phyloP scores from a whole-genome alignment of 2,329 filamentous ascomycete genomes.

The Pseudogymnoascus sp. region DNA sequence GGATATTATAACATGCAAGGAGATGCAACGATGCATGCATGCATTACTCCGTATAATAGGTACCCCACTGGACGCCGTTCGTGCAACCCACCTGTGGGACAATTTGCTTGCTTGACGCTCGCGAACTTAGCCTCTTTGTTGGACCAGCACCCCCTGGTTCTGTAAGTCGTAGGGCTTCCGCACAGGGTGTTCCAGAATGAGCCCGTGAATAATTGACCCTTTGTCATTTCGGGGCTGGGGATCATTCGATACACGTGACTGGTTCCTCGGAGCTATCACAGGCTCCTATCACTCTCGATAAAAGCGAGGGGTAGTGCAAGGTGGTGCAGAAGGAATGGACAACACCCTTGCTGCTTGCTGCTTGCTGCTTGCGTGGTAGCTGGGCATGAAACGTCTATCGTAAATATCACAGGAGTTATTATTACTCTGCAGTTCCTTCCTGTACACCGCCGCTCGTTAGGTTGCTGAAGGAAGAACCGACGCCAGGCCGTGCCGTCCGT shows the following conservation, averaged over 20 bases:
- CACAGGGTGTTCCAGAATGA: background rate
- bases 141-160: background rate
- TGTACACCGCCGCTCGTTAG: slow-evolving; percentile 1
- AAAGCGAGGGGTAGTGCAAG: background rate
- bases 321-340: background rate
- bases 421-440: background rate
- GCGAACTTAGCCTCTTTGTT: background rate
- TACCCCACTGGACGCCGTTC: background rate
- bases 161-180: background rate
- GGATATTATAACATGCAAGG: slow-evolving; percentile 8
- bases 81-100: background rate
- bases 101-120: background rate
- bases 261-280: background rate
- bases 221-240: background rate
- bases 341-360: slow-evolving; percentile 1
- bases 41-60: background rate
- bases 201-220: background rate
- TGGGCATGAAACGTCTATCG: background rate
- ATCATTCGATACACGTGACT: background rate
- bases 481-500: background rate
- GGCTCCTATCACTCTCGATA: background rate
- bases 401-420: background rate
- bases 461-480: slow-evolving; percentile 4
- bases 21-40: slow-evolving; percentile 5
- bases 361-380: background rate